Evolutionary conservation across 2,329 filamentous ascomycete genomes (phyloP), one percentile per base, ranked within the genome.

Genomic region (Alternaria angustiovoidea): DNA sequence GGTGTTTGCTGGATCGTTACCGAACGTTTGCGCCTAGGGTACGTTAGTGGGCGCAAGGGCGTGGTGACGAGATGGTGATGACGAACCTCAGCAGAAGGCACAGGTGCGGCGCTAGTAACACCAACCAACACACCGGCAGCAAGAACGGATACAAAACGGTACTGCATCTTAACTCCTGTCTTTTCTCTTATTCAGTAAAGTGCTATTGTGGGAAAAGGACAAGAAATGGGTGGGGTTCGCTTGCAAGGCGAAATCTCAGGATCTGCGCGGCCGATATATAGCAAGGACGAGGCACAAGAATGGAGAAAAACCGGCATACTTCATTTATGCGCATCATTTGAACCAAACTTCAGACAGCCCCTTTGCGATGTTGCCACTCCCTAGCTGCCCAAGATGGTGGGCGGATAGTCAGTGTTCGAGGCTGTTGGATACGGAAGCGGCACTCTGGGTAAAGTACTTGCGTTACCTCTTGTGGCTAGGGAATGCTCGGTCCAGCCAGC

Each of bases 141-240:
- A 30, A 75, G 61, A 20, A 68, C 63, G 36, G 72, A 72, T 5
- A 72, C 65, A 11, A 73, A 54, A 54, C 65, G 68, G 64, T 73
- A 71, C 47, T 73, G 72, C 73, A 76, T 75, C 30, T 34, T 59
- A 18, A 9, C 1, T 18, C 12, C 6, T 24, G 4, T 34, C 8
- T 34, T 1, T 3, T 2, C 16, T 2, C 6, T 5, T 43, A 8
- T 9, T 36, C 11, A 20, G 28, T 22, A 7, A 11, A 30, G 4
- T 48, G 44, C 24, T 36, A 38, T 18, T 49, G 46, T 49, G 38
- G 32, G 30, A 12, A 18, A 48, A 43, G 9, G 8, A 7, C 1
- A n/a, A 26, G 20, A 52, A 56, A 16, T 46, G 32, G 43, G 57
- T 55, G 51, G 41, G 20, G 30, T 26, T 58, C 36, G 54, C 44